A percentile compares a stretch with the other conserved stretches of the same genome.
phyloP scores from a whole-genome alignment of 306 rosid species.

The Prunus davidiana region DNA sequence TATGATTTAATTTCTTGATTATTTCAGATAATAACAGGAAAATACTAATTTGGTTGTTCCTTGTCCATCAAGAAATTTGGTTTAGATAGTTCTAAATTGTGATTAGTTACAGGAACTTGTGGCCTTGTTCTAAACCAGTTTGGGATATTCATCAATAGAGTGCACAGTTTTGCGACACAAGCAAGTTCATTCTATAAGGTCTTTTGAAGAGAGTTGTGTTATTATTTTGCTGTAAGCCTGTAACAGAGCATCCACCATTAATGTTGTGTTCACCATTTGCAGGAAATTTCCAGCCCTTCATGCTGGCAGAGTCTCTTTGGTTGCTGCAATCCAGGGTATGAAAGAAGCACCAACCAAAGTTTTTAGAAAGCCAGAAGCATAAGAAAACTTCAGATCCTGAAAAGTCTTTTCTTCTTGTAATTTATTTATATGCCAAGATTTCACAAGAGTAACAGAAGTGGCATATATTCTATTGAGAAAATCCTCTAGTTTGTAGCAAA shows the following conservation, averaged over 20 bases:
- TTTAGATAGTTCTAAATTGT: not conserved
- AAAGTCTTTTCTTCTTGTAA: not conserved
- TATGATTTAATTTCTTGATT: no score
- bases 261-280: slow-evolving; percentile 9
- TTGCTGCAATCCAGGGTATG: slow-evolving; percentile 26
- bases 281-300: slow-evolving; percentile 30
- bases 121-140: no score
- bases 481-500: not conserved
- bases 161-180: no score
- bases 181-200: no score
- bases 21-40: no score
- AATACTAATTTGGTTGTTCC: not conserved
- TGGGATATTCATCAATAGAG: no score
- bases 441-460: not conserved
- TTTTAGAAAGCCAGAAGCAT: not conserved
- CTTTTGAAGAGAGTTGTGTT: not conserved
- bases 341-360: not conserved
- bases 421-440: not conserved
- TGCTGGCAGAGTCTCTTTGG: slow-evolving; percentile 40
- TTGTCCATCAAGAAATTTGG: not conserved
- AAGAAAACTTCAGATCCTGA: not conserved
- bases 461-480: not conserved
- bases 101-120: not conserved
- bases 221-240: no score
- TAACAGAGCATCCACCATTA: no score